phyloP scores from a whole-genome alignment of 2,329 filamentous ascomycete genomes.

The Alternaria brassicicola region DNA sequence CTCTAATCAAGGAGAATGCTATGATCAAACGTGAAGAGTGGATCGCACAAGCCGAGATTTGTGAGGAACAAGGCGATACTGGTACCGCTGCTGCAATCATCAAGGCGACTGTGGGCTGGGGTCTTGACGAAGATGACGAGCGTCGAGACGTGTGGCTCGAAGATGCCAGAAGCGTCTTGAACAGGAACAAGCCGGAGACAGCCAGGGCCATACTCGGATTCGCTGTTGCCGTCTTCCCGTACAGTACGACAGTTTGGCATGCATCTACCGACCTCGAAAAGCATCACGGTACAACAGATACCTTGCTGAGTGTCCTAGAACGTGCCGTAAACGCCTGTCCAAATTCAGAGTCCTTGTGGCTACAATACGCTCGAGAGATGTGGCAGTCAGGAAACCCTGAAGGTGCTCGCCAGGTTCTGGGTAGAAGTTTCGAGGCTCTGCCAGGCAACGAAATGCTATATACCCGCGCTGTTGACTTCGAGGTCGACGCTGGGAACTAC shows the following conservation, averaged over 20 bases:
- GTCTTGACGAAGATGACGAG: constrained; percentile 93
- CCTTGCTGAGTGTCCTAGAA: constrained; percentile 83
- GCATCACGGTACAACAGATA: constrained; percentile 82
- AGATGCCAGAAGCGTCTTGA: constrained; percentile 83
- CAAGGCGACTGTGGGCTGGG: constrained; percentile 89
- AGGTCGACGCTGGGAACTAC: constrained; percentile 84
- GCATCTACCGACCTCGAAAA: constrained; percentile 90
- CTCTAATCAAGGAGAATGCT: constrained; percentile 85
- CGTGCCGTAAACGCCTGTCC: constrained; percentile 94
- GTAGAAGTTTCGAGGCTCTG: constrained; percentile 90
- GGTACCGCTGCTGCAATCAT: constrained; percentile 90
- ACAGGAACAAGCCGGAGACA: constrained; percentile 83
- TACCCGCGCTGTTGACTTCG: constrained; percentile 93
- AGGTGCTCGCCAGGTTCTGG: constrained; percentile 83
- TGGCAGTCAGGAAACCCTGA: constrained; percentile 88
- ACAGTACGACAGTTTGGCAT: constrained; percentile 86
- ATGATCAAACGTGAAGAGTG: constrained; percentile 98
- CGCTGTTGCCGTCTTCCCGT: constrained; percentile 85
- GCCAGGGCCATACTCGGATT: constrained; percentile 94
- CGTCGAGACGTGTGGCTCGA: constrained; percentile 96
- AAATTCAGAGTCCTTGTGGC: constrained; percentile 89
- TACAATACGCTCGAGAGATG: constrained; percentile 94
- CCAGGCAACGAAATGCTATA: constrained; percentile 98
- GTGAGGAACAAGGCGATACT: constrained; percentile 87
- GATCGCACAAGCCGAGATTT: constrained; percentile 93